phyloP scores from a whole-genome alignment of 257 asterid species.

The Nyctanthes arbortristis region DNA sequence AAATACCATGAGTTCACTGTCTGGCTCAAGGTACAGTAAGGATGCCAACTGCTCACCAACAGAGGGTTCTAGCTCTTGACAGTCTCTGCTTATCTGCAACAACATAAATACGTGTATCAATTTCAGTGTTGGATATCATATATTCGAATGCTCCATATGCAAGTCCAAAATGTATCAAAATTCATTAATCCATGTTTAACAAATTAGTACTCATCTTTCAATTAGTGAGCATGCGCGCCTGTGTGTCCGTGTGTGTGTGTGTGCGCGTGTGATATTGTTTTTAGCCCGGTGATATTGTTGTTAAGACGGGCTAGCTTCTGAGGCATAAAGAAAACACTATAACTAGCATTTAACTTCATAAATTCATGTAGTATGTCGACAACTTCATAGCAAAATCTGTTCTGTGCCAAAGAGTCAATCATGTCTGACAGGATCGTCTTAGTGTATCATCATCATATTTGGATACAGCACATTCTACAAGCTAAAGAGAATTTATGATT shows the following conservation, averaged over 20 bases:
- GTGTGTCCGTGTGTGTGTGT: no score
- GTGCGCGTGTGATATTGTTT: no score
- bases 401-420: background rate
- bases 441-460: background rate
- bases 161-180: background rate
- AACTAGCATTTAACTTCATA: background rate
- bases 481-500: background rate
- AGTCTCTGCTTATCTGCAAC: conserved; percentile 92
- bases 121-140: background rate
- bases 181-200: background rate
- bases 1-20: conserved; percentile 91
- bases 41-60: conserved; percentile 88
- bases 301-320: background rate
- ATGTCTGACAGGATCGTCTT: background rate
- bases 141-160: background rate
- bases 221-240: no score
- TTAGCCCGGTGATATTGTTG: background rate
- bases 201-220: background rate
- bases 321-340: background rate
- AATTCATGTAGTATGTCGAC: background rate
- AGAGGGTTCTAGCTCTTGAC: conserved; percentile 89
- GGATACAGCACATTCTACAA: background rate
- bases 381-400: background rate
- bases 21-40: conserved; percentile 86
- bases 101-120: conserved; percentile 20